A percentile compares a stretch with the other conserved stretches of the same genome.
Evolutionary conservation across 169 alveolate species (phyloP).

Genomic region (Neospora caninum): DNA sequence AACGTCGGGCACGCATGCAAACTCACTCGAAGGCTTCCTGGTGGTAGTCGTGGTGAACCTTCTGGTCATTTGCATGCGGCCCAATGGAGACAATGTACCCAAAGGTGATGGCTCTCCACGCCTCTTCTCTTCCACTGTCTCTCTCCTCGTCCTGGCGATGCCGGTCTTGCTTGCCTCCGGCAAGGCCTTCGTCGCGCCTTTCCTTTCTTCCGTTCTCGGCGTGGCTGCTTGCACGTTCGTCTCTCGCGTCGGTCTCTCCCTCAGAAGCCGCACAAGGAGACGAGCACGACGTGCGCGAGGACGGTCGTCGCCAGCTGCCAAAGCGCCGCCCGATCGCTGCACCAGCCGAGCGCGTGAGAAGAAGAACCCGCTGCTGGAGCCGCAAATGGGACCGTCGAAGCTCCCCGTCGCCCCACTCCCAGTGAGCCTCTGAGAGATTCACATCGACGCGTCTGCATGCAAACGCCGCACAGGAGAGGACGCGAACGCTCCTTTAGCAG

Average conservation of each 20-base stretch:
- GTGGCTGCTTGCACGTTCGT: too few species aligned
- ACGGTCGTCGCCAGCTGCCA: slow-evolving; percentile 43
- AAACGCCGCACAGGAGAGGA: slow-evolving; percentile 40
- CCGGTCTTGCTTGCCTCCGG: background rate
- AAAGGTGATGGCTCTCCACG: slow-evolving; percentile 60
- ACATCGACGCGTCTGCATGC: slow-evolving; percentile 65
- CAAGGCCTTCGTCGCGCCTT: background rate
- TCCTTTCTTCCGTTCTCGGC: background rate
- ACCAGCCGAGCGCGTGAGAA: slow-evolving; percentile 50
- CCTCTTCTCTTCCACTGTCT: slow-evolving; percentile 14
- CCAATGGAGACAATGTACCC: slow-evolving; percentile 64
- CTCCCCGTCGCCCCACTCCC: slow-evolving; percentile 61
- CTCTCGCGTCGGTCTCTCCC: too few species aligned
- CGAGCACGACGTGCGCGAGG: background rate
- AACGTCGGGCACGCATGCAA: too few species aligned
- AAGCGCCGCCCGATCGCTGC: slow-evolving; percentile 42
- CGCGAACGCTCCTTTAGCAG: too few species aligned
- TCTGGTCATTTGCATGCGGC: slow-evolving; percentile 56
- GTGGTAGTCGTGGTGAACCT: slow-evolving; percentile 64
- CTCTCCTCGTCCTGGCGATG: too few species aligned
- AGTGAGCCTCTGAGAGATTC: slow-evolving; percentile 63
- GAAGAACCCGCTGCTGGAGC: slow-evolving; percentile 53
- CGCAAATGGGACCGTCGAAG: slow-evolving; percentile 40
- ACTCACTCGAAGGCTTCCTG: slow-evolving; percentile 61
- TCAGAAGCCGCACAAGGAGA: too few species aligned